Evolutionary conservation across 352 stramenopile genomes (phyloP).

Genomic region (Thalassiosira hispida): DNA sequence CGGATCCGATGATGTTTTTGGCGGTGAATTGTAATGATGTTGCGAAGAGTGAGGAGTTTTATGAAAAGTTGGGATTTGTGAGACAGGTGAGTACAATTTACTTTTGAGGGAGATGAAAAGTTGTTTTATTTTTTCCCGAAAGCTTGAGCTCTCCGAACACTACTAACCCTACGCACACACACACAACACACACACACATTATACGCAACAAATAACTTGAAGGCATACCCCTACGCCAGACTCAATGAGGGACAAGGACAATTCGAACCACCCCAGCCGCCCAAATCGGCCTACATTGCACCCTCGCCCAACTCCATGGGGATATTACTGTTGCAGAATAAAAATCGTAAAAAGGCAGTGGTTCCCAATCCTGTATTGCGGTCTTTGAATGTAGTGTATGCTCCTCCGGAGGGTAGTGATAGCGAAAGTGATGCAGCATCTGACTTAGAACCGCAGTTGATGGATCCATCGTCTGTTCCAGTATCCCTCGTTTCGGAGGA

Average conservation of each 20-base stretch:
- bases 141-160: no score
- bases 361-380: slow-evolving; percentile 66
- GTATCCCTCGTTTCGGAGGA: slow-evolving; percentile 58
- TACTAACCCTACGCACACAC: no score
- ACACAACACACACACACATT: slow-evolving; percentile 6
- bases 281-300: slow-evolving; percentile 72
- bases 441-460: slow-evolving; percentile 30
- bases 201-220: background rate
- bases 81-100: slow-evolving; percentile 49
- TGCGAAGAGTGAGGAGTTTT: slow-evolving; percentile 69
- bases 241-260: slow-evolving; percentile 67
- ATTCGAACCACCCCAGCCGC: slow-evolving; percentile 79
- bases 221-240: slow-evolving; percentile 74
- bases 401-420: slow-evolving; percentile 26
- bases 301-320: slow-evolving; percentile 78
- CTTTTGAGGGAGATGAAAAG: background rate
- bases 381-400: slow-evolving; percentile 80
- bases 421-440: slow-evolving; percentile 1
- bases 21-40: slow-evolving; percentile 78
- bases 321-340: slow-evolving; percentile 71
- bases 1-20: slow-evolving; percentile 84
- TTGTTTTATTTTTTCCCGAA: background rate
- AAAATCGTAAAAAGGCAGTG: slow-evolving; percentile 40
- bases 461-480: slow-evolving; percentile 65
- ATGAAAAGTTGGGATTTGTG: slow-evolving; percentile 74